Evolutionary conservation across 108 stramenopile genomes (phyloP), one percentile per base, ranked within the genome.

Genomic region (Cyclotella sp.): DNA sequence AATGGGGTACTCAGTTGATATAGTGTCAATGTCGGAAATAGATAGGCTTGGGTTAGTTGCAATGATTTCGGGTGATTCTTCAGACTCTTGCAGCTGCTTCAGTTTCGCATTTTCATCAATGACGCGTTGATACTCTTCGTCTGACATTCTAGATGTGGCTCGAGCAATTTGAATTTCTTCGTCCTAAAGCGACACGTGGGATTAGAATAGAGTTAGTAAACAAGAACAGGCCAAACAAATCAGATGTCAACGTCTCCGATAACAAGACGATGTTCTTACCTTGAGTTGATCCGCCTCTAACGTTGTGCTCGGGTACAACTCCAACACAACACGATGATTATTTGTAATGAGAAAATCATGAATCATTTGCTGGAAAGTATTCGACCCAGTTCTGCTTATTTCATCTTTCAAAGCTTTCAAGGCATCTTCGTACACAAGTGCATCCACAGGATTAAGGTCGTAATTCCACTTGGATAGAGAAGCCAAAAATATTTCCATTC

Each of bases 381-480:
- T 82, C 10, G 82, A 82, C 14, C 93, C 93, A 3, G 76, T 80
- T 45, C 65, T 39, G 26, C 76, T 64, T 18, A 98, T 85, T 61
- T 93, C 88, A 10, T 79, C 84, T 68, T 95, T 93, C 57, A 98
- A 79, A 11, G 77, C 69, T 34, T 81, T 66, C 45, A 98, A 85
- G n/a, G 86, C 90, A 43, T 63, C 77, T 30, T 92, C 89, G 73
- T 91, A 93, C 22, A 79, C 72, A 3, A 97, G 66, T 10, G 87
- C 88, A 43, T 77, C 81, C 22, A 63, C 83, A 16, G 96, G 95
- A 59, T 77, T 79, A 21, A 63, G 63, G 55, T 94, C 93, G 62
- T 97, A 98, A 74, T 96, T 94, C 97, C 97, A 98, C 58, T 89
- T 70, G 19, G 62, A 54, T 47, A 98, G 73, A 46, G 91, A 82